A percentile compares a stretch with the other conserved stretches of the same genome.
Conservation (phyloP, 345 rosid genomes). For the Noccaea bulbosa region DNA sequence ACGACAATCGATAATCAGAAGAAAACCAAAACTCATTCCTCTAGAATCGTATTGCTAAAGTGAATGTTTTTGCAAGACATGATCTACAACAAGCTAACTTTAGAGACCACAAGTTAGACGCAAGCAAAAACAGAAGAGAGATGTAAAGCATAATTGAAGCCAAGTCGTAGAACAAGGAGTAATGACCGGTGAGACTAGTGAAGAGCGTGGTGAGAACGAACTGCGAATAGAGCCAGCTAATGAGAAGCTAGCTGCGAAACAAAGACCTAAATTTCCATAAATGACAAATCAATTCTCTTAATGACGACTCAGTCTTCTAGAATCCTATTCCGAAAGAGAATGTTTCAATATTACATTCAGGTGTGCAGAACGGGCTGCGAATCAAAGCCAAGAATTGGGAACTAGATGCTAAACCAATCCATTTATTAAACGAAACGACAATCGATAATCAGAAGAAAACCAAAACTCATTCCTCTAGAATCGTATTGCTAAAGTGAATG, state of each 20-base stretch:
- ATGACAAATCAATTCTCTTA: background rate
- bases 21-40: background rate
- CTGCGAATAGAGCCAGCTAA: no score
- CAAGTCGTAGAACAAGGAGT: slow-evolving; percentile 2
- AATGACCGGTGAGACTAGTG: background rate
- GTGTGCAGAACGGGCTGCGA: background rate
- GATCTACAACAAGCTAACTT: no score
- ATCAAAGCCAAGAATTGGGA: no score
- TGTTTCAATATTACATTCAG: no score
- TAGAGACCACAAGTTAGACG: no score
- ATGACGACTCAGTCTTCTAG: background rate
- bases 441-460: background rate
- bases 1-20: background rate
- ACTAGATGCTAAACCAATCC: background rate
- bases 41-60: background rate
- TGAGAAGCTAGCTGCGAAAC: background rate
- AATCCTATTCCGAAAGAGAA: background rate
- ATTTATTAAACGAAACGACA: background rate
- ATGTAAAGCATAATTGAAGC: background rate
- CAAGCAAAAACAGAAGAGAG: background rate
- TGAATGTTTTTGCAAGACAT: background rate
- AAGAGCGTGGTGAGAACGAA: background rate
- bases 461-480: background rate
- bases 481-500: background rate
- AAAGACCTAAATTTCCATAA: background rate